Evolutionary conservation across 768 basidiomycete species (phyloP).

Genomic region (Trametes elegans): DNA sequence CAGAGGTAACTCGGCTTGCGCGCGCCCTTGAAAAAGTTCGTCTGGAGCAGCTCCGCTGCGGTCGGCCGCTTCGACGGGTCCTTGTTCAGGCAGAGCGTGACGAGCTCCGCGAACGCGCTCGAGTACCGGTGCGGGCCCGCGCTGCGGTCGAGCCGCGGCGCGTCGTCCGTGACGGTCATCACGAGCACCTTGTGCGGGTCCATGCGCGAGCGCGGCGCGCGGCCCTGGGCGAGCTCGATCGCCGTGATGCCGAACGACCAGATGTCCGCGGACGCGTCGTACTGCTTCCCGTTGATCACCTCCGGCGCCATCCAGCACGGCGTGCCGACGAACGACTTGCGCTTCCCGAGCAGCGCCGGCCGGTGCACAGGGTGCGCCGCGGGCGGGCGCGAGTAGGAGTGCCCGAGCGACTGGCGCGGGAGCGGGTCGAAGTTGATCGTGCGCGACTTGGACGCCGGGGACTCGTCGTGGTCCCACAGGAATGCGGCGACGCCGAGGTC

Average conservation of each 20-base stretch:
- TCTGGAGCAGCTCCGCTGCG: constrained; percentile 72
- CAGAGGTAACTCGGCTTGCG: constrained; percentile 82
- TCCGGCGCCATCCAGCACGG: constrained; percentile 99
- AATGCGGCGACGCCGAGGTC: constrained; percentile 93
- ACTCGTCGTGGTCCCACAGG: constrained; percentile 62
- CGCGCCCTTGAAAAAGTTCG: constrained; percentile 73
- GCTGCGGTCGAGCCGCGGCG: constrained; percentile 75
- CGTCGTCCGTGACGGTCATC: constrained; percentile 73
- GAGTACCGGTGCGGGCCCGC: constrained; percentile 75
- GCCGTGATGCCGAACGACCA: constrained; percentile 98
- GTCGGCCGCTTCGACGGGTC: constrained; percentile 81
- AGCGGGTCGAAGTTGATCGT: constrained; percentile 24
- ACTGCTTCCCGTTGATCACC: constrained; percentile 78
- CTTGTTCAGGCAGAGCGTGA: constrained; percentile 81
- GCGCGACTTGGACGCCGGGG: constrained; percentile 20
- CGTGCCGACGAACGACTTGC: constrained; percentile 94
- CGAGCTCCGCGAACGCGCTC: constrained; percentile 76
- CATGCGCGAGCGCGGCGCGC: constrained; percentile 80
- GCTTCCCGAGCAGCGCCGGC: constrained; percentile 61
- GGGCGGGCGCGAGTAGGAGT: constrained; percentile 2
- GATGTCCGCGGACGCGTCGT: constrained; percentile 87
- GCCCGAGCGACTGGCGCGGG: constrained; percentile 5
- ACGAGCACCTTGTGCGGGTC: constrained; percentile 71
- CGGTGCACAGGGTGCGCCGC: constrained; percentile 35
- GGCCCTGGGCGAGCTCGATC: constrained; percentile 82